Conservation (phyloP, 2,329 filamentous ascomycete species). For the Orbilia quercus region DNA sequence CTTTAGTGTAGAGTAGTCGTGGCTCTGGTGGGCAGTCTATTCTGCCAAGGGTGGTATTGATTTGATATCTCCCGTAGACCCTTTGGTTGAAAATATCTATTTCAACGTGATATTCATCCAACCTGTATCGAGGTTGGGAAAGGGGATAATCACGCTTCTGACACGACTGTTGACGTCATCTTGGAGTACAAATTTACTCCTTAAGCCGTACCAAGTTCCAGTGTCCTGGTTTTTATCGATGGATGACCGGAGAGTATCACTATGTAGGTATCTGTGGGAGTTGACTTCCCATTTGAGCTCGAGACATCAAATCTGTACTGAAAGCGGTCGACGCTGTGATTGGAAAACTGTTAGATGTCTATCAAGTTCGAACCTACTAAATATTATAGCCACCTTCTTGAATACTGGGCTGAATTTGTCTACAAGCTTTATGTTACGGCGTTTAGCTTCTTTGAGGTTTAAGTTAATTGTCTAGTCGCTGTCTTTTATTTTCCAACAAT, state of each 20-base stretch:
- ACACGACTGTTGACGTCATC: conserved; percentile 63
- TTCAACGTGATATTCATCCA: conserved; percentile 64
- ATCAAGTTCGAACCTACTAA: conserved; percentile 67
- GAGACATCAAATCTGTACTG: conserved; percentile 68
- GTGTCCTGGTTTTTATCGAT: conserved; percentile 71
- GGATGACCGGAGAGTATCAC: conserved; percentile 66
- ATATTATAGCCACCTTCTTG: conserved; percentile 64
- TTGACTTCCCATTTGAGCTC: conserved; percentile 70
- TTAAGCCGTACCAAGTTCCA: conserved; percentile 71
- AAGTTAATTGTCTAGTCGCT: conserved; percentile 65
- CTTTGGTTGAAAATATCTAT: conserved; percentile 63
- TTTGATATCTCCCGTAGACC: conserved; percentile 67
- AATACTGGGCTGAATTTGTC: conserved; percentile 66
- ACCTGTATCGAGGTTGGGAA: conserved; percentile 62
- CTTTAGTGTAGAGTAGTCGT: conserved; percentile 69
- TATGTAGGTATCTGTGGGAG: conserved; percentile 64
- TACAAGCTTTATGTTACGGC: conserved; percentile 63
- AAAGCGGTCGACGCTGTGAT: conserved; percentile 61
- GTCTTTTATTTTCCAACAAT: conserved; percentile 63
- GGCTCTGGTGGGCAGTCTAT: conserved; percentile 71
- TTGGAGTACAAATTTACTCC: conserved; percentile 70
- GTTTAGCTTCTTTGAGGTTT: conserved; percentile 58
- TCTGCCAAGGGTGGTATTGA: conserved; percentile 69
- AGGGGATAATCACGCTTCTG: conserved; percentile 70
- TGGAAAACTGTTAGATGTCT: conserved; percentile 66